Conservation (phyloP, 2,329 filamentous ascomycete species). For the Zasmidium cellare region DNA sequence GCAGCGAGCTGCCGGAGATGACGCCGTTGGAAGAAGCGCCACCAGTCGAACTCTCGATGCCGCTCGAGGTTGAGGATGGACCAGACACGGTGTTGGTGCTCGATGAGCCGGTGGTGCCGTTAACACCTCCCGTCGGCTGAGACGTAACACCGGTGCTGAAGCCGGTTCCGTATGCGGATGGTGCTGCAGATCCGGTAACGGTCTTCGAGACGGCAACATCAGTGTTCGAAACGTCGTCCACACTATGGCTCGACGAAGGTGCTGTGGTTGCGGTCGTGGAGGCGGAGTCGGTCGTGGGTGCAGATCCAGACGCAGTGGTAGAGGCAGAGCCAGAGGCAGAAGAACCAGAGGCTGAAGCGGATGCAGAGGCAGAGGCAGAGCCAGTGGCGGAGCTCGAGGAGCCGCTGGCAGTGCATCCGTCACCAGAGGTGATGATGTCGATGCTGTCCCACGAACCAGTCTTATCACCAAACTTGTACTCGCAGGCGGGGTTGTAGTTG, state of each 20-base stretch:
- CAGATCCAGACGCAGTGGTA: slow-evolving; percentile 5
- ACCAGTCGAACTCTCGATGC: slow-evolving; percentile 13
- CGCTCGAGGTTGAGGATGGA: slow-evolving; percentile 11
- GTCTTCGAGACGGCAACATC: slow-evolving; percentile 22
- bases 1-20: slow-evolving; percentile 23
- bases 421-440: slow-evolving; percentile 38
- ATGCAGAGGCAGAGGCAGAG: slow-evolving; percentile 8
- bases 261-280: slow-evolving; percentile 26
- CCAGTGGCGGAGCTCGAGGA: slow-evolving; percentile 9
- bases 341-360: slow-evolving; percentile 7
- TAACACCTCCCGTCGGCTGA: slow-evolving; percentile 5
- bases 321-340: slow-evolving; percentile 12
- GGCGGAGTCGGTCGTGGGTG: slow-evolving; percentile 9
- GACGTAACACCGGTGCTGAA: slow-evolving; percentile 18
- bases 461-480: slow-evolving; percentile 53
- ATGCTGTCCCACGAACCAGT: slow-evolving; percentile 52
- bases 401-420: slow-evolving; percentile 31
- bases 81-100: slow-evolving; percentile 5
- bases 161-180: slow-evolving; percentile 10
- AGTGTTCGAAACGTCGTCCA: slow-evolving; percentile 24
- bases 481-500: slow-evolving; percentile 53
- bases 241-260: slow-evolving; percentile 29
- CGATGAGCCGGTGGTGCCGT: slow-evolving; percentile 10
- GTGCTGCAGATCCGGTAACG: slow-evolving; percentile 25
- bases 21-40: slow-evolving; percentile 15